Percentiles rank a stretch among this genome's conserved stretches.
phyloP scores from a whole-genome alignment of 805 yeast species.

The Alloascoidea africana region DNA sequence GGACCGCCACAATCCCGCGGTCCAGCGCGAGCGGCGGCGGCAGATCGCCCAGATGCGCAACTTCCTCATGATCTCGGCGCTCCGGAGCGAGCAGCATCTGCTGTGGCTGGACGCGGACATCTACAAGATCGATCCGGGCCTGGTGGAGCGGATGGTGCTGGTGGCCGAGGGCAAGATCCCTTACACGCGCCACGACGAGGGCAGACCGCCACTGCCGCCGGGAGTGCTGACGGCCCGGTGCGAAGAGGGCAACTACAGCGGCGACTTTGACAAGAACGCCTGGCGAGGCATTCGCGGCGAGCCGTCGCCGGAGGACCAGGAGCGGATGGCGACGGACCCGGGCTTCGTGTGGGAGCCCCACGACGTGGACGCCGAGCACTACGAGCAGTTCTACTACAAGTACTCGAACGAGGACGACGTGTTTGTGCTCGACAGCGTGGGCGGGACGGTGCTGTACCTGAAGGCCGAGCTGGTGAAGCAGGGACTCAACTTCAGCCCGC shows the following conservation, averaged over 20 bases:
- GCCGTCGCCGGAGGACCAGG: neutral
- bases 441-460: slow-evolving; percentile 25
- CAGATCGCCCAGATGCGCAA: neutral
- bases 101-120: slow-evolving; percentile 1
- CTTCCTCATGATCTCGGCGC: neutral
- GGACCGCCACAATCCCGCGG: neutral
- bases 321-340: neutral
- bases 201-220: neutral
- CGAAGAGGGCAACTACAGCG: neutral
- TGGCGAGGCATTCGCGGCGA: neutral
- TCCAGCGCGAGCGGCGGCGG: neutral
- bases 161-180: neutral
- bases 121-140: neutral
- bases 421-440: slow-evolving; percentile 22
- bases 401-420: neutral
- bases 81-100: neutral
- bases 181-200: neutral
- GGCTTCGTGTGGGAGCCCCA: neutral
- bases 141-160: neutral
- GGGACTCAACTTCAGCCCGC: slow-evolving; percentile 2
- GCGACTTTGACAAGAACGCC: slow-evolving; percentile 1
- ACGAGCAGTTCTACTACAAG: neutral
- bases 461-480: slow-evolving; percentile 23
- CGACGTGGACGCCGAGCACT: neutral
- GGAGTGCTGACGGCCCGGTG: neutral